phyloP scores from a whole-genome alignment of 179 eudicot species.

The Gypsophila paniculata region DNA sequence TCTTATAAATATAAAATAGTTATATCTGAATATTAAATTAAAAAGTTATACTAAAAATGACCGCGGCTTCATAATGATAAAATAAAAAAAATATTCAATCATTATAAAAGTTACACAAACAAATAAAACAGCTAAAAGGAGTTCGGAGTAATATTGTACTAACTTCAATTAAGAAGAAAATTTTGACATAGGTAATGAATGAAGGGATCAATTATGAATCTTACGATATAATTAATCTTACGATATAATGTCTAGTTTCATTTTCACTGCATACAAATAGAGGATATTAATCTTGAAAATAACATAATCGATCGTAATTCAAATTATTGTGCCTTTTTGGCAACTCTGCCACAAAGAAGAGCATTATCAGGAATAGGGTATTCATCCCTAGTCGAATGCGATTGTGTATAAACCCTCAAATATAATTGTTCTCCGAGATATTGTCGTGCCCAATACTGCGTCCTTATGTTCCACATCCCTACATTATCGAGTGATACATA shows the following conservation, averaged over 20 bases:
- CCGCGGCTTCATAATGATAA: too few relatives aligned
- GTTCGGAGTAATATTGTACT: too few relatives aligned
- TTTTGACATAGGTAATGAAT: background rate
- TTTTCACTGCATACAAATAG: background rate
- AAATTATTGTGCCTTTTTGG: background rate
- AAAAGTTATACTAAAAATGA: too few relatives aligned
- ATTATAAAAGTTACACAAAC: too few relatives aligned
- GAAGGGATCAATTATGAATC: conserved; percentile 14
- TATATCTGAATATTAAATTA: too few relatives aligned
- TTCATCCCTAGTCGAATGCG: conserved; percentile 27
- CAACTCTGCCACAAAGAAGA: conserved; percentile 33
- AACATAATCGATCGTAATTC: background rate
- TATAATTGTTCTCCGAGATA: conserved; percentile 55
- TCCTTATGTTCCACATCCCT: conserved; percentile 62
- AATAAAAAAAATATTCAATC: too few relatives aligned
- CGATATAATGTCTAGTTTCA: background rate
- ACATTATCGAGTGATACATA: conserved; percentile 49
- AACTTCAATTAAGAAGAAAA: background rate
- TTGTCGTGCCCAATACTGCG: conserved; percentile 48
- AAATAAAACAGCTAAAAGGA: too few relatives aligned
- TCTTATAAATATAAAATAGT: too few relatives aligned
- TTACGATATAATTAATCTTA: background rate
- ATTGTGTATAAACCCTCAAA: conserved; percentile 35
- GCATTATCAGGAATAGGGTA: conserved; percentile 29
- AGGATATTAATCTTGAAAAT: background rate